Percentiles rank a stretch among this genome's conserved stretches.
Evolutionary conservation across 208 protist species (phyloP).

Genomic region (Wallacemonas sp.): DNA sequence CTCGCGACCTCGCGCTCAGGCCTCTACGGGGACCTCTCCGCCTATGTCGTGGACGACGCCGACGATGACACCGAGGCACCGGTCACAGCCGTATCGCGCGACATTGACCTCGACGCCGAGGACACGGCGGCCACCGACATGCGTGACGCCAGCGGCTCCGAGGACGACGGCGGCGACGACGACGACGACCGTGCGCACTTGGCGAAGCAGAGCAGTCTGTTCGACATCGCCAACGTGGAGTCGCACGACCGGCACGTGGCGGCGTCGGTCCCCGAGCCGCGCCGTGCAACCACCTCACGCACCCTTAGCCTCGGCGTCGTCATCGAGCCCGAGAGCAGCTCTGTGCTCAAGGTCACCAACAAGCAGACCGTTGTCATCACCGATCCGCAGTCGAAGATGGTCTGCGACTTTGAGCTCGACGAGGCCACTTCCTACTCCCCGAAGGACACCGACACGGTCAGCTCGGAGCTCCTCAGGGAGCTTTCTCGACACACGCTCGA

Average conservation of each 20-base stretch:
- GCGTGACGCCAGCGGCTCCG: neutral
- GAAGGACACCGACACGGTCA: neutral
- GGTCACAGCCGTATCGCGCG: neutral
- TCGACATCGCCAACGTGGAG: neutral
- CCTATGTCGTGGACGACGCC: neutral
- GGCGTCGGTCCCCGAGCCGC: constrained; percentile 5
- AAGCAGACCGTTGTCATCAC: neutral
- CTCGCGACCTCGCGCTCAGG: neutral
- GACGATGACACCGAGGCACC: neutral
- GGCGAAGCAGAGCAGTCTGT: constrained; percentile 17
- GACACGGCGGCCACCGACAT: neutral
- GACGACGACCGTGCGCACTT: neutral
- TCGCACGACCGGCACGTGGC: neutral
- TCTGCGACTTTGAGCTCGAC: constrained; percentile 10
- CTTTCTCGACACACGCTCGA: neutral
- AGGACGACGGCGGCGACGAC: neutral
- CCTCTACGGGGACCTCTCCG: constrained; percentile 6
- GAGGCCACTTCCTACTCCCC: neutral
- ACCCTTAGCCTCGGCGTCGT: constrained; percentile 13
- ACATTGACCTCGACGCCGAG: neutral
- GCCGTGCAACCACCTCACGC: neutral
- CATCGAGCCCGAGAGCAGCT: neutral
- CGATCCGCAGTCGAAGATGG: neutral
- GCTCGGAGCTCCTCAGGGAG: constrained; percentile 7
- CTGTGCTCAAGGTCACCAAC: neutral